Percentiles rank a stretch among this genome's conserved stretches.
Conservation (phyloP, 345 rosid genomes). For the Bruguiera sexangula region DNA sequence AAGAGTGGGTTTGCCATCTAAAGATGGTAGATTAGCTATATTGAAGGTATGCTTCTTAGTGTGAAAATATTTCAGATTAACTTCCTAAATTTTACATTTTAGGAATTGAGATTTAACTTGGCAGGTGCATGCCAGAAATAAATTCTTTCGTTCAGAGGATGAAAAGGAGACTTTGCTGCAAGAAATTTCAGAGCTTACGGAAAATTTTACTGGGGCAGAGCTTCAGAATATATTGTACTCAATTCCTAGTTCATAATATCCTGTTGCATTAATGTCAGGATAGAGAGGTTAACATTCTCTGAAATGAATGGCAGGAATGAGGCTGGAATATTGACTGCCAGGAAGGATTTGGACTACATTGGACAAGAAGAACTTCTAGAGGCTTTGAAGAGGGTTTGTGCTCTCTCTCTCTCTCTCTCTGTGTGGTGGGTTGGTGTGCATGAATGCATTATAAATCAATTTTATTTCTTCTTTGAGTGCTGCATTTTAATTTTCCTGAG, state of each 20-base stretch:
- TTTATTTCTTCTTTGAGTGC: constrained; percentile 3
- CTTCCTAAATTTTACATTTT: constrained; percentile 9
- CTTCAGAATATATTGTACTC: constrained; percentile 87
- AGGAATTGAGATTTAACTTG: constrained; percentile 12
- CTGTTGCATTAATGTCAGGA: constrained; percentile 4
- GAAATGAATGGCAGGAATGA: constrained; percentile 63
- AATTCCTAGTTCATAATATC: constrained; percentile 9
- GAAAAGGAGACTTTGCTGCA: constrained; percentile 68
- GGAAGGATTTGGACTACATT: constrained; percentile 84
- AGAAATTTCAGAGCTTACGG: constrained; percentile 77
- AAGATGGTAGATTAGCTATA: constrained; percentile 89
- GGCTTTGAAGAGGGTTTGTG: constrained; percentile 80
- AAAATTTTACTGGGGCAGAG: constrained; percentile 96
- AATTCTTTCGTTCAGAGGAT: constrained; percentile 72
- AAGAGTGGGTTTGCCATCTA: constrained; percentile 92
- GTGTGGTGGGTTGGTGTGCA: background rate
- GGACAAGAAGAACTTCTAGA: constrained; percentile 88
- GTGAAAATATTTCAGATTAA: constrained; percentile 2
- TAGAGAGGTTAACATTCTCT: constrained; percentile 24
- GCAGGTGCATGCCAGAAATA: constrained; percentile 96
- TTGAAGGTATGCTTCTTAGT: constrained; percentile 51
- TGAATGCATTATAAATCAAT: background rate
- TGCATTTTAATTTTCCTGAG: constrained; percentile 9
- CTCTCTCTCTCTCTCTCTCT: background rate
- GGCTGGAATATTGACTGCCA: constrained; percentile 96